Conservation (phyloP, 306 rosid species). For the Pyrus bretschneideri region DNA sequence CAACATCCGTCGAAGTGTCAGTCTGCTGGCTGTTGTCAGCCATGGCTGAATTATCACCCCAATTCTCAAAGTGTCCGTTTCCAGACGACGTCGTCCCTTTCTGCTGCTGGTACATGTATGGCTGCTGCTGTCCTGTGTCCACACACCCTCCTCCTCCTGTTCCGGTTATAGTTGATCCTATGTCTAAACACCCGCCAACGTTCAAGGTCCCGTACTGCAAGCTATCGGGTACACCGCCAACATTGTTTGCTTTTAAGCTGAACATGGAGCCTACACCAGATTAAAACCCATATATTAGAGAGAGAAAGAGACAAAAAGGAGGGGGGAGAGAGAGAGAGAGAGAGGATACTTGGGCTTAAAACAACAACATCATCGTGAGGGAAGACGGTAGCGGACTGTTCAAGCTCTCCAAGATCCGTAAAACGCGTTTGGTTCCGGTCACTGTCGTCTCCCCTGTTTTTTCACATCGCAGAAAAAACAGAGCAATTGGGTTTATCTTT, state of each 20-base stretch:
- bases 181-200: constrained; percentile 33
- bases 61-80: constrained; percentile 65
- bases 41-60: constrained; percentile 60
- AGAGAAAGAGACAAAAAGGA: not conserved
- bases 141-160: constrained; percentile 34
- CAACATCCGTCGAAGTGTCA: constrained; percentile 72
- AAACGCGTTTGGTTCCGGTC: constrained; percentile 44
- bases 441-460: constrained; percentile 64
- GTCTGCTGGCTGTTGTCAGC: constrained; percentile 64
- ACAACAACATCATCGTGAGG: constrained; percentile 61
- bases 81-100: constrained; percentile 42
- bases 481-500: constrained; percentile 16
- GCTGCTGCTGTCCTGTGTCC: constrained; percentile 39
- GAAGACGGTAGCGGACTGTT: constrained; percentile 48
- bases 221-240: constrained; percentile 39
- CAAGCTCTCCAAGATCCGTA: constrained; percentile 64
- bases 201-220: constrained; percentile 48
- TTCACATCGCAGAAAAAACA: constrained; percentile 19
- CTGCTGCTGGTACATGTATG: constrained; percentile 27
- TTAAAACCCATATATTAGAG: constrained; percentile 8
- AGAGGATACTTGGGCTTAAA: constrained; percentile 67
- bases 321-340: constrained; percentile 1
- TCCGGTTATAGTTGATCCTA: constrained; percentile 26
- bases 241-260: constrained; percentile 48
- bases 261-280: constrained; percentile 47